A percentile compares a stretch with the other conserved stretches of the same genome.
Evolutionary conservation across 352 stramenopile species (phyloP).

Genomic region (Globisporangium spiculum): DNA sequence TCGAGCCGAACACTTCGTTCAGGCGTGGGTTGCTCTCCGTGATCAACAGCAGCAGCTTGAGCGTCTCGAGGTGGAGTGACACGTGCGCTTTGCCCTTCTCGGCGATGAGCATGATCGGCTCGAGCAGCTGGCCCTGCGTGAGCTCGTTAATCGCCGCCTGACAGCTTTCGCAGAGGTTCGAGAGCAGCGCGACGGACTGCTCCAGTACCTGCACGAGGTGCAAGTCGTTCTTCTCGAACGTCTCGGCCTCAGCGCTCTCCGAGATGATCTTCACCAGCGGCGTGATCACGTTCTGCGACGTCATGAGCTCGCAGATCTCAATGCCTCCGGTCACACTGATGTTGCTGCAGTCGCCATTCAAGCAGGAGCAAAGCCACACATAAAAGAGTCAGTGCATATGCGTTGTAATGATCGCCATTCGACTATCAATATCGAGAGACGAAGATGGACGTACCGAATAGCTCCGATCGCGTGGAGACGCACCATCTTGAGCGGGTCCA

Average conservation of each 20-base stretch:
- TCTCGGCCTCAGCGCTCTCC: constrained; percentile 48
- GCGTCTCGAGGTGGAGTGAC: constrained; percentile 69
- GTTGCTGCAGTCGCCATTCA: constrained; percentile 36
- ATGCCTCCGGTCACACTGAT: constrained; percentile 85
- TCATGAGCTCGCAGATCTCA: constrained; percentile 83
- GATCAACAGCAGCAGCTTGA: constrained; percentile 80
- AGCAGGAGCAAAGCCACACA: background rate
- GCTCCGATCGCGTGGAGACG: constrained; percentile 78
- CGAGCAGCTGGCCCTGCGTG: constrained; percentile 67
- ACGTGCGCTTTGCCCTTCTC: constrained; percentile 45
- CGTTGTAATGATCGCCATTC: background rate
- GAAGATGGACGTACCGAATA: constrained; percentile 29
- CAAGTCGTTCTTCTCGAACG: constrained; percentile 56
- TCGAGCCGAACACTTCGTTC: constrained; percentile 62
- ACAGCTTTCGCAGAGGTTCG: constrained; percentile 84
- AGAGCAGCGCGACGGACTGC: constrained; percentile 72
- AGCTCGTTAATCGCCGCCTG: constrained; percentile 78
- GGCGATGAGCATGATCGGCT: constrained; percentile 73
- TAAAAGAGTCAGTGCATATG: background rate
- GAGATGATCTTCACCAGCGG: constrained; percentile 72
- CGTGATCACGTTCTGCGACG: constrained; percentile 68
- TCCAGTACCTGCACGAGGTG: constrained; percentile 76
- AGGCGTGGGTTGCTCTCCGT: constrained; percentile 79
- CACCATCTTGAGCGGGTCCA: constrained; percentile 83
- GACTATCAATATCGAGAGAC: background rate